Evolutionary conservation across 352 stramenopile species (phyloP), one percentile per base, ranked within the genome.

Genomic region (Globisporangium heterothallicum): DNA sequence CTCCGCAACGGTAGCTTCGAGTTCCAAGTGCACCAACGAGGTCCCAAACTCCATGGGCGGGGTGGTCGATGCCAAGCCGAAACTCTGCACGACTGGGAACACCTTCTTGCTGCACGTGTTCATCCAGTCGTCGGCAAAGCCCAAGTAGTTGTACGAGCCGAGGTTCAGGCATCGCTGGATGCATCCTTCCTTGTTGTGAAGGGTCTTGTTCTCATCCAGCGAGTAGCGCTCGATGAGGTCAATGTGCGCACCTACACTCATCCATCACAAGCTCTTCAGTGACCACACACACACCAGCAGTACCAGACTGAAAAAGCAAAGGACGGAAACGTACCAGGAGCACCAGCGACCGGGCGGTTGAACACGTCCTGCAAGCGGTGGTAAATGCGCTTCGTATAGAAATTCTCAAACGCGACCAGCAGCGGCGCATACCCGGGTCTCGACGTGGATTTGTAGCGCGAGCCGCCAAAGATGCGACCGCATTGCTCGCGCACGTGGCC

Each of bases 41-140:
- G 84, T 94, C 34, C 67, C 67, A 41, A 59, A 74, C 29, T 76
- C 67, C 50, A 66, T 66, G 3, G 61, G 42, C 1, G 67, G 53
- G 18, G 53, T 57, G 5, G 55, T 67, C 25, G 60, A 56, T 13
- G 49, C 56, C 12, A 96, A 70, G 2, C 83, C 79, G 10, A 93
- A 82, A 6, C 65, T 30, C 6, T 88, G 55, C 3, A 97, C 56
- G 8, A 69, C 67, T 3, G 36, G 53, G 42, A 97, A 61, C 7
- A 98, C 94, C 16, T 70, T 58, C 2, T 68, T 43, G 36, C 68
- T 61, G 65, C 94, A 98, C 13, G 88, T 98, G 42, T 74, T 61
- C 53, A 95, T 71, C 93, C 92, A 98, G 66, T 98, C 92, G 64
- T 98, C 94, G 1, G 90, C 94, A 73, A 98, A 98, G n/a, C 94